phyloP scores from a whole-genome alignment of 257 asterid species.

The Plantago major region DNA sequence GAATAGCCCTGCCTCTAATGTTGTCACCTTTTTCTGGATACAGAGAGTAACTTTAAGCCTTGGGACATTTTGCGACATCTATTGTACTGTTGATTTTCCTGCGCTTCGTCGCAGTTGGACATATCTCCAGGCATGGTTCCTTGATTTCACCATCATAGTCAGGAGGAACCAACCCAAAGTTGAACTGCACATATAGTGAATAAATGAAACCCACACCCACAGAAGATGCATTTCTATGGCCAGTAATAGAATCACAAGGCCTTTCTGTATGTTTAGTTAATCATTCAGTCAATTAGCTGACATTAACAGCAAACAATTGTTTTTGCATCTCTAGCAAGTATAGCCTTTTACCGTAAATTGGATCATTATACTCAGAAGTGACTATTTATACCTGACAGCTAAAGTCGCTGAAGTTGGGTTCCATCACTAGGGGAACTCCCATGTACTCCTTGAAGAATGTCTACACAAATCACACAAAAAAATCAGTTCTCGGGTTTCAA shows the following conservation, averaged over 20 bases:
- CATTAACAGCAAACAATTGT: not conserved
- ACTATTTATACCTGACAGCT: slow-evolving; percentile 68
- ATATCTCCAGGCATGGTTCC: slow-evolving; percentile 71
- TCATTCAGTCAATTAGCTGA: too few relatives aligned
- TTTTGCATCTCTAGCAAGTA: not conserved
- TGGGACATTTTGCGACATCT: slow-evolving; percentile 46
- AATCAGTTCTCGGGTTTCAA: not conserved
- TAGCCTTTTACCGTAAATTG: not conserved
- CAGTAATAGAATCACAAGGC: not conserved
- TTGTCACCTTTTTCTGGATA: not conserved
- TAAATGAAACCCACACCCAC: not conserved
- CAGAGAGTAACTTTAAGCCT: slow-evolving; percentile 26
- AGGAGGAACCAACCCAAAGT: slow-evolving; percentile 72
- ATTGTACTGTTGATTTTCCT: slow-evolving; percentile 22
- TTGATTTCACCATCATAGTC: slow-evolving; percentile 56
- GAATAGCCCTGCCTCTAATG: not conserved
- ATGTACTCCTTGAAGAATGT: slow-evolving; percentile 68
- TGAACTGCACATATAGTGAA: slow-evolving; percentile 42
- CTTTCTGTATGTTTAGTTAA: too few relatives aligned
- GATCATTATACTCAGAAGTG: not conserved
- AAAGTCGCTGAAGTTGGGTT: slow-evolving; percentile 75
- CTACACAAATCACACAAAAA: slow-evolving; percentile 24
- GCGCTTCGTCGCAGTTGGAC: slow-evolving; percentile 61
- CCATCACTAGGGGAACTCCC: slow-evolving; percentile 85
- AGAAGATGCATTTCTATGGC: too few relatives aligned